Evolutionary conservation across 2,329 filamentous ascomycete species (phyloP), one percentile per base, ranked within the genome.

Genomic region (Raffaelea albimanens): DNA sequence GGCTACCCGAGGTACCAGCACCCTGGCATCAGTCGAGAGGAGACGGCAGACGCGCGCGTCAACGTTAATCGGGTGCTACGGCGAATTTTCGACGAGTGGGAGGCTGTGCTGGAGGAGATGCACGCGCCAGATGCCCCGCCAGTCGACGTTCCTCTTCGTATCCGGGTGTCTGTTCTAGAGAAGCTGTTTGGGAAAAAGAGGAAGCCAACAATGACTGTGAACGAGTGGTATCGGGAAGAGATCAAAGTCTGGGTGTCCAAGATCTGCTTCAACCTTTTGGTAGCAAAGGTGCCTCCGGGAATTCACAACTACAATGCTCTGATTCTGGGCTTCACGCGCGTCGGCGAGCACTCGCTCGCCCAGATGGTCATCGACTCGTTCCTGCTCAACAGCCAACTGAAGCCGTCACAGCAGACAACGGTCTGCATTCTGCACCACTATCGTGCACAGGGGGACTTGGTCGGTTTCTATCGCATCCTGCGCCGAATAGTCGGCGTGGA

Each of bases 281-380:
- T 78, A 3, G 80, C 78, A 2, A 61, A 72, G 2, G 68, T 76
- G 18, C 75, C 80, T 0, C 83, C 85, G 0, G 78, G 78, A 52
- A 73, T 85, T 33, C 71, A 80, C 53, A 87, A 82, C 3, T 87
- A 82, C 66, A 89, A 89, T 58, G 72, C 74, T 13, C 70, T 93
- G 22, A 73, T 91, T 3, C 61, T 76, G n/a, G 76, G 77, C n/a
- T 80, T 91, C 44, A 71, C 75, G 45, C 67, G 69, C 29, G 59
- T 72, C 5, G 66, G 70, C 23, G 65, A 72, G 45, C 67, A 72
- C 47, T 63, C 66, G 34, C 63, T 83, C 18, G 71, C 75, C 4
- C 67, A 78, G 34, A 56, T 67, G n/a, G 67, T 83, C 29, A 66
- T 78, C 19, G 62, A 75, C 44, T 72, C 70, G 0, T 74, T 78